phyloP scores from a whole-genome alignment of 148 eudicot genomes.

The Vaccinium vitisidaea region DNA sequence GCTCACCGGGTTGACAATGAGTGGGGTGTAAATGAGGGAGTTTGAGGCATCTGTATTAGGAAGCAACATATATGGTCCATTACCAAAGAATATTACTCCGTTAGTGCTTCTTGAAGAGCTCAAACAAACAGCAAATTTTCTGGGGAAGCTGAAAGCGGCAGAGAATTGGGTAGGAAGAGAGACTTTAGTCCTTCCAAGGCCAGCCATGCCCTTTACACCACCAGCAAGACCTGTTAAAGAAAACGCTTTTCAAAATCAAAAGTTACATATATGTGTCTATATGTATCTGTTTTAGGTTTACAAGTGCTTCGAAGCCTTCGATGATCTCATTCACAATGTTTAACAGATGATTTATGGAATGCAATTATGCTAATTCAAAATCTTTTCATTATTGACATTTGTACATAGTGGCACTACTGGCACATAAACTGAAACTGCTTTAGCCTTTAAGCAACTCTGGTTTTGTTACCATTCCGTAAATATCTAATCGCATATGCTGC shows the following conservation, averaged over 20 bases:
- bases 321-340: background rate
- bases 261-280: too few species aligned
- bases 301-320: too few species aligned
- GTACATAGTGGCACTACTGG: background rate
- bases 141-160: constrained; percentile 21
- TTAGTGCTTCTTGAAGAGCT: constrained; percentile 21
- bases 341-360: too few species aligned
- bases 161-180: constrained; percentile 43
- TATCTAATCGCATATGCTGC: too few species aligned
- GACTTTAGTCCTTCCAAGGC: constrained; percentile 35
- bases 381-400: background rate
- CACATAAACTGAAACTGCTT: background rate
- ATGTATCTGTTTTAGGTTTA: too few species aligned
- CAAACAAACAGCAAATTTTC: constrained; percentile 47
- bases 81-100: constrained; percentile 48
- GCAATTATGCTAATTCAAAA: background rate
- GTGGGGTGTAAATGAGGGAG: constrained; percentile 47
- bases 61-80: constrained; percentile 41
- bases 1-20: constrained; percentile 31
- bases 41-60: constrained; percentile 26
- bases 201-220: constrained; percentile 44
- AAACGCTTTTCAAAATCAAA: background rate
- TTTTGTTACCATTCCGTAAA: background rate
- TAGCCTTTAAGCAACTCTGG: background rate
- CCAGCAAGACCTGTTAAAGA: constrained; percentile 26